These are phyloP conservation scores for Cyberlindnera xishuangbannaensis DNA, from an alignment of 805 yeast species.

Conservation along the genomic window DNA sequence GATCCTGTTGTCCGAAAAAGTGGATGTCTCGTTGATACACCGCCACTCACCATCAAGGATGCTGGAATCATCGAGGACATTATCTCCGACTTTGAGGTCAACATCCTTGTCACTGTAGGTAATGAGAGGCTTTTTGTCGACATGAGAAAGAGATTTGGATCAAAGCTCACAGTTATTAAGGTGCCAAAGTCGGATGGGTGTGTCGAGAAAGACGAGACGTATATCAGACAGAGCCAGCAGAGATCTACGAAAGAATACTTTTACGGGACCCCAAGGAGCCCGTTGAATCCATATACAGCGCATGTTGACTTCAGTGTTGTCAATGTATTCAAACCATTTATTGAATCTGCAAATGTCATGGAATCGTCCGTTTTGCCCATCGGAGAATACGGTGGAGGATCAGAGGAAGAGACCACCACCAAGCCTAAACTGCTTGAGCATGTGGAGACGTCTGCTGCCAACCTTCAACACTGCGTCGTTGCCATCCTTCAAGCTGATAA, in stretches of 20 bases:
- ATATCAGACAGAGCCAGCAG: slow-evolving; percentile 66
- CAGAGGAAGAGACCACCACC: slow-evolving; percentile 23
- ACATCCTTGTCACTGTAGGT: slow-evolving; percentile 64
- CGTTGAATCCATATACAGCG: slow-evolving; percentile 80
- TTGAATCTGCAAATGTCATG: slow-evolving; percentile 9
- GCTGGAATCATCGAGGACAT: slow-evolving; percentile 47
- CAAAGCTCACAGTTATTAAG: slow-evolving; percentile 40
- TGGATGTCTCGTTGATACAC: slow-evolving; percentile 73
- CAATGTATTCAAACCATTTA: slow-evolving; percentile 51
- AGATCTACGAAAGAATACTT: slow-evolving; percentile 80
- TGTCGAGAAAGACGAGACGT: slow-evolving; percentile 66
- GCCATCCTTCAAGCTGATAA: slow-evolving; percentile 53
- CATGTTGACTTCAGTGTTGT: slow-evolving; percentile 62
- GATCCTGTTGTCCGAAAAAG: slow-evolving; percentile 41
- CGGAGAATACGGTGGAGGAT: slow-evolving; percentile 23
- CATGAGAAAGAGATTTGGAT: slow-evolving; percentile 44
- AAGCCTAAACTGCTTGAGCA: slow-evolving; percentile 23
- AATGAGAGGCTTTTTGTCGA: slow-evolving; percentile 65
- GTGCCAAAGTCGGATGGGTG: slow-evolving; percentile 72
- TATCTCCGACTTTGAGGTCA: slow-evolving; percentile 52
- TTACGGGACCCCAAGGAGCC: slow-evolving; percentile 64
- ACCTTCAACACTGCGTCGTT: slow-evolving; percentile 69
- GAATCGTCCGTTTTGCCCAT: slow-evolving; percentile 23
- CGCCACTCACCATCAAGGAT: slow-evolving; percentile 50
- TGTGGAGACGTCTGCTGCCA: slow-evolving; percentile 43